Evolutionary conservation across 1,284 basidiomycete species (phyloP).

Genomic region (Earliella scabrosa): DNA sequence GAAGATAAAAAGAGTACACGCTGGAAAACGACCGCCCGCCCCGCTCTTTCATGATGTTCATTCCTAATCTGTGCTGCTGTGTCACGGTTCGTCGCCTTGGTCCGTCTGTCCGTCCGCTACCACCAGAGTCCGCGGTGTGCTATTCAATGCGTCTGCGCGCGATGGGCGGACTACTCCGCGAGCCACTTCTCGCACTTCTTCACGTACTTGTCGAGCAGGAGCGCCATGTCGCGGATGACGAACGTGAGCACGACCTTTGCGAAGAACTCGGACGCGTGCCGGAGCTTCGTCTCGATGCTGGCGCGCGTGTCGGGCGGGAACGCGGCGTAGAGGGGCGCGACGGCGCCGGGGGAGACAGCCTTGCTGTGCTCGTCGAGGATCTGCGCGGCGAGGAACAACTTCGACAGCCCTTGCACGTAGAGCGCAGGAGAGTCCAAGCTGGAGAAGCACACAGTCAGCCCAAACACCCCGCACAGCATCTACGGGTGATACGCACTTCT

Average conservation of each 20-base stretch:
- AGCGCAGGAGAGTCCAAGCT: slow-evolving; percentile 88
- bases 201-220: slow-evolving; percentile 89
- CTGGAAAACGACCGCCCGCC: slow-evolving; percentile 1
- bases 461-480: slow-evolving; percentile 13
- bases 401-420: slow-evolving; percentile 82
- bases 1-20: background rate
- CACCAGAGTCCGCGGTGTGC: background rate
- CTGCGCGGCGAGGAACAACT: slow-evolving; percentile 78
- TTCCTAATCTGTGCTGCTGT: background rate
- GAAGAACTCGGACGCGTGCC: slow-evolving; percentile 88
- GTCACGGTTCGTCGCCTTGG: background rate
- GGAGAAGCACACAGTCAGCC: slow-evolving; percentile 17
- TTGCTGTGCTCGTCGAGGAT: slow-evolving; percentile 88
- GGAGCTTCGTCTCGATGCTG: slow-evolving; percentile 77
- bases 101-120: background rate
- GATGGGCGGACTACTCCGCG: slow-evolving; percentile 54
- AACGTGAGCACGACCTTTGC: slow-evolving; percentile 89
- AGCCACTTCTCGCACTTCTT: slow-evolving; percentile 91
- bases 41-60: background rate
- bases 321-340: slow-evolving; percentile 71
- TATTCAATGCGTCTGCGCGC: background rate
- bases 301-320: slow-evolving; percentile 67
- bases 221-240: slow-evolving; percentile 84
- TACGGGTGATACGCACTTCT: slow-evolving; percentile 67
- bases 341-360: slow-evolving; percentile 66